phyloP scores from a whole-genome alignment of 345 rosid genomes.

The Aquilaria malaccensis region DNA sequence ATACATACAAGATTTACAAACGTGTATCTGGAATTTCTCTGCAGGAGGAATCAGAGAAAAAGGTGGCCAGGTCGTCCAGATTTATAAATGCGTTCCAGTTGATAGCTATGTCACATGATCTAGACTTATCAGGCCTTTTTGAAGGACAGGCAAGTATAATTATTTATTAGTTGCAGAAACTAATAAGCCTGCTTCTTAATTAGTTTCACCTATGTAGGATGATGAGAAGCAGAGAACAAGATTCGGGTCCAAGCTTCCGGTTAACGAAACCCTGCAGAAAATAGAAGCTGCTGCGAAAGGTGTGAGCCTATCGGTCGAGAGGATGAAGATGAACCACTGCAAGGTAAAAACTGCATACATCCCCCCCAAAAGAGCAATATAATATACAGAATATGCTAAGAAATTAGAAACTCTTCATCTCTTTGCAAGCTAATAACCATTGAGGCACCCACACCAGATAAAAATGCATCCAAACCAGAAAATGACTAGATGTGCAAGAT shows the following conservation, averaged over 20 bases:
- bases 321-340: conserved; percentile 29
- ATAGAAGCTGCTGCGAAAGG: conserved; percentile 76
- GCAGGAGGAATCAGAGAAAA: conserved; percentile 48
- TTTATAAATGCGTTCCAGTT: conserved; percentile 87
- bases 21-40: conserved; percentile 13
- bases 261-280: conserved; percentile 67
- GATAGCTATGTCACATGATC: conserved; percentile 92
- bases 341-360: conserved; percentile 33
- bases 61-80: conserved; percentile 42
- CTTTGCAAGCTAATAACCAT: background rate
- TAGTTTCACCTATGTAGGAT: conserved; percentile 35
- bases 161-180: too few relatives aligned
- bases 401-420: background rate
- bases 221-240: conserved; percentile 56
- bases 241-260: conserved; percentile 60
- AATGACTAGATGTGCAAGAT: conserved; percentile 46
- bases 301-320: conserved; percentile 52
- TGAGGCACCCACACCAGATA: conserved; percentile 33
- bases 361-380: background rate
- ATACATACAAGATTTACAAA: conserved; percentile 2
- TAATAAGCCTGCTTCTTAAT: conserved; percentile 8
- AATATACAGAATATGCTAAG: too few relatives aligned
- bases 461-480: conserved; percentile 56
- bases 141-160: conserved; percentile 56
- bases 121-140: conserved; percentile 88